Base-by-base conservation (phyloP, 139 green algal genomes). In the Limnomonas spitsbergensis region DNA sequence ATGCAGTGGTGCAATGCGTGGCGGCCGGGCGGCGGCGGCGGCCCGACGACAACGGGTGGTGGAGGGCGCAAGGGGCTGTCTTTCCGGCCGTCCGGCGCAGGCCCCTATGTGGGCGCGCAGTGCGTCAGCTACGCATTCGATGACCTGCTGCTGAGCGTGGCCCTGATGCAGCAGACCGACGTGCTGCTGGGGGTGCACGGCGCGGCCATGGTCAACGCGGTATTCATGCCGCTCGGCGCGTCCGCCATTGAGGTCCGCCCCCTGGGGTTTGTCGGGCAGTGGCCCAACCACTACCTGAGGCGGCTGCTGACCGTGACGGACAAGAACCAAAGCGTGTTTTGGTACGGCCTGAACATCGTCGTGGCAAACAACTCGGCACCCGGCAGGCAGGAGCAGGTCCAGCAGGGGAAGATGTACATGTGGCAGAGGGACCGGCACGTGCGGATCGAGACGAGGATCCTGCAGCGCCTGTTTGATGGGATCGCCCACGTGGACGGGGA, bases 391-490 rank as follows among this genome's bases (percentile, higher is more conserved):
- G 47, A 61, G 20, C 14, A 29, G 47, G 47, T 29, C 20, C 14
- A 20, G 14, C 14, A 29, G 20, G 47, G 47, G 47, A 20, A 14
- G 14, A 20, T 29, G 14, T 61, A 61, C 47, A 14, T 61, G 14
- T 61, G 47, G 47, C 14, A 61, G 47, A 61, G 47, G 20, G 47
- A 61, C 20, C 47, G 47, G 14, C 47, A 61, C 20, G 47, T 61
- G 14, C 47, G 47, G 14, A 20, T 61, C 20, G 47, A 61, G 47
- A 61, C 47, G 14, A 61, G 47, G 14, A 61, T 61, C 20, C 20
- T 61, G 47, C 47, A 61, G 47, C 47, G 47, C 47, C 20, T 61
- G 47, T 61, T 61, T 61, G 47, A 61, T 61, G 47, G 20, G 47
- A 61, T 61, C 20, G 47, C 47, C 14, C 14, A 20, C 20, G 47